These are phyloP conservation scores for Naumovozyma baii DNA, from an alignment of 805 yeast genomes.

Conservation along the genomic window DNA sequence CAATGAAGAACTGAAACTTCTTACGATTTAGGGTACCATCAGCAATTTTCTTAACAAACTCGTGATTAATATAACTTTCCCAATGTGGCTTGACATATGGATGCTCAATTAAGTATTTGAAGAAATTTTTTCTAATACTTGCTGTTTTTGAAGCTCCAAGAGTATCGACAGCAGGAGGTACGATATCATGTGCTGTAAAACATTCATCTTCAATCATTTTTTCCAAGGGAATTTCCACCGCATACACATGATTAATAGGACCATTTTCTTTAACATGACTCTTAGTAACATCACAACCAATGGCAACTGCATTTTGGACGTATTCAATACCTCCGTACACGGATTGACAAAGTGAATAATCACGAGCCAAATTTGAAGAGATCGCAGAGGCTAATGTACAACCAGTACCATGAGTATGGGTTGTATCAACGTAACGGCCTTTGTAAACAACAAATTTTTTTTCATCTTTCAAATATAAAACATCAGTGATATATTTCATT, in stretches of 20 bases:
- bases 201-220: constrained; percentile 29
- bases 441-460: constrained; percentile 36
- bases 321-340: constrained; percentile 51
- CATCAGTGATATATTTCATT: constrained; percentile 39
- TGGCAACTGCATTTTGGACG: constrained; percentile 54
- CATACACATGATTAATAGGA: constrained; percentile 61
- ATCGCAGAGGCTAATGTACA: constrained; percentile 79
- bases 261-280: constrained; percentile 48
- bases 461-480: constrained; percentile 39
- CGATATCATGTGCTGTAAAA: constrained; percentile 20
- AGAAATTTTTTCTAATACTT: constrained; percentile 23
- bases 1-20: constrained; percentile 43
- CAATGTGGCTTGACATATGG: constrained; percentile 47
- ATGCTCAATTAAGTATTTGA: constrained; percentile 45
- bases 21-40: constrained; percentile 39
- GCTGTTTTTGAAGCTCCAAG: neutral
- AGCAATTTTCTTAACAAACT: constrained; percentile 48
- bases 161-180: constrained; percentile 1
- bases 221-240: constrained; percentile 29
- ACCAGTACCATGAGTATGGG: constrained; percentile 81
- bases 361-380: constrained; percentile 62
- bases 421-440: constrained; percentile 38
- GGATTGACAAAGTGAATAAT: constrained; percentile 37
- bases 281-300: constrained; percentile 29
- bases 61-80: constrained; percentile 51